Evolutionary conservation across 1,139 yeast genomes (phyloP), one percentile per base, ranked within the genome.

Genomic region (Yamadazyma taylorii): DNA sequence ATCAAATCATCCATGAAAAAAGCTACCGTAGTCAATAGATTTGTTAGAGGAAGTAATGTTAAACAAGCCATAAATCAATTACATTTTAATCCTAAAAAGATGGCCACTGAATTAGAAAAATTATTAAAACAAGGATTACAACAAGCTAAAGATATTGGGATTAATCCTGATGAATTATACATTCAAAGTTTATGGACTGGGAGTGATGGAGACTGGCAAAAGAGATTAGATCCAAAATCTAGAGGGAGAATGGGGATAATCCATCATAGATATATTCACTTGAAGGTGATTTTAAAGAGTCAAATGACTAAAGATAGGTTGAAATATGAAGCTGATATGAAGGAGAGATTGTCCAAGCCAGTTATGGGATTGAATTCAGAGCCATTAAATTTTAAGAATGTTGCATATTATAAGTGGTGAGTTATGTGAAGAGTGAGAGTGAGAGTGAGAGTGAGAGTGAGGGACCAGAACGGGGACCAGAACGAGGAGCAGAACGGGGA

Each of bases 121-220:
- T 67, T 90, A 60, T 73, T 92, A 42, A 78, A 81, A 52, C 69
- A 77, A 36, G 96, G 95, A 9, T 58, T 87, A 33, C 73, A 78
- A 35, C 89, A 87, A 54, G 89, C 90, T 19, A 66, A 74, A 44
- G 67, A 65, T 32, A 62, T 82, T 46, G 81, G 82, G 2, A 61
- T 85, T 46, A 63, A 83, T 47, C 74, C 78, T 15, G 76, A 83
- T 47, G 74, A 75, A 30, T 61, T 90, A 37, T 87, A 83, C 53
- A 76, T 92, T 43, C 81, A 84, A 36, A 86, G 86, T 55, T 79
- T 89, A 46, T 92, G 97, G 97, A 82, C 81, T 21, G 97, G 97
- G 33, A 81, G 88, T 44, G 97, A 90, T 59, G 96, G 96, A 12
- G 55, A 63, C 36, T 79, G 85, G 81, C 57, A 59, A 35, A 83